phyloP scores from a whole-genome alignment of 352 stramenopile genomes.

The Phytophthora pistaciae region DNA sequence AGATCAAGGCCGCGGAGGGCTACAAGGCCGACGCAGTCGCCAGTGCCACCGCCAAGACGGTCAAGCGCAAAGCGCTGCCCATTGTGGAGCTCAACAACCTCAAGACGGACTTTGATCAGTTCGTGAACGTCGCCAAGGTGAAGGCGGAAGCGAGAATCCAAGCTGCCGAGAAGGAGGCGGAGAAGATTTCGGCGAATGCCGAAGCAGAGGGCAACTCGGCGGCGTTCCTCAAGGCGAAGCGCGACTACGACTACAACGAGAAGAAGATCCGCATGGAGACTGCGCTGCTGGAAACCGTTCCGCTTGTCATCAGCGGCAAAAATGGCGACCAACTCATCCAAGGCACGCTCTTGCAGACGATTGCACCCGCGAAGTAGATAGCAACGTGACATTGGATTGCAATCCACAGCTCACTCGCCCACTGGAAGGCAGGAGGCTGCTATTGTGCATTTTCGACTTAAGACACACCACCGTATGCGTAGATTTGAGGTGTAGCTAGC shows the following conservation, averaged over 20 bases:
- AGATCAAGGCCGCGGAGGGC: constrained; percentile 74
- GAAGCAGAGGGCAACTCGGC: constrained; percentile 72
- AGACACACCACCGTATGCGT: background rate
- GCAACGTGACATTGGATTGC: background rate
- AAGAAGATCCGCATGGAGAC: constrained; percentile 79
- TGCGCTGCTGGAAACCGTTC: constrained; percentile 59
- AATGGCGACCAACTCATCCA: constrained; percentile 85
- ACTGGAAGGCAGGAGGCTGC: constrained; percentile 19
- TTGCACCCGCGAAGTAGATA: constrained; percentile 26
- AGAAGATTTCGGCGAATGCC: constrained; percentile 58
- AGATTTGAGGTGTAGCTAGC: background rate
- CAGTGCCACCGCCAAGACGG: constrained; percentile 56
- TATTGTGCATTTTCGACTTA: background rate
- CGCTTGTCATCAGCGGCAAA: constrained; percentile 87
- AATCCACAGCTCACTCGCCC: constrained; percentile 7
- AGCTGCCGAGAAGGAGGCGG: constrained; percentile 66
- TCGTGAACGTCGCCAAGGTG: constrained; percentile 71
- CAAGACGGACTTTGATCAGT: constrained; percentile 72
- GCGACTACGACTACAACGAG: constrained; percentile 77
- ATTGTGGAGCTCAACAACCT: constrained; percentile 67
- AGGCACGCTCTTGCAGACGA: constrained; percentile 30
- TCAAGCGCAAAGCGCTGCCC: constrained; percentile 68
- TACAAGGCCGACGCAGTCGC: constrained; percentile 75
- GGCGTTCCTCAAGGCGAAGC: constrained; percentile 75
- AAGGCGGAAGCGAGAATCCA: constrained; percentile 73